phyloP scores from a whole-genome alignment of 768 basidiomycete genomes.

The Fistulinella prunicolor region DNA sequence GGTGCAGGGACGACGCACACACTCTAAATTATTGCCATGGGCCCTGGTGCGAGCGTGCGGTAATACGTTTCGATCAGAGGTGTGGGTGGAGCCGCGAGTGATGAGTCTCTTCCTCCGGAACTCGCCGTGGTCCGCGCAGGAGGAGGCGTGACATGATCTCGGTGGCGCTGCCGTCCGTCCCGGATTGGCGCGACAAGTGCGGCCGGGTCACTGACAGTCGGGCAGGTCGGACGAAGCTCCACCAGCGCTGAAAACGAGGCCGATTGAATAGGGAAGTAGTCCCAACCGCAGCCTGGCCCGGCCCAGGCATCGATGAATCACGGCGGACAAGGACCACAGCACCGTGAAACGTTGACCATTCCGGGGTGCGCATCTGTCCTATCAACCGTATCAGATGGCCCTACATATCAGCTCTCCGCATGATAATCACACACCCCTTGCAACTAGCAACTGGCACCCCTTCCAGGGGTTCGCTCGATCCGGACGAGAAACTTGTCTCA shows the following conservation, averaged over 20 bases:
- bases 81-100: background rate
- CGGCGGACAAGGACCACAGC: constrained; percentile 18
- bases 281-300: background rate
- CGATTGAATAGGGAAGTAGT: constrained; percentile 5
- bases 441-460: background rate
- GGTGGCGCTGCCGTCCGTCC: constrained; percentile 11
- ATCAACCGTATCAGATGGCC: constrained; percentile 30
- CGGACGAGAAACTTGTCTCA: constrained; percentile 1
- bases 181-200: background rate
- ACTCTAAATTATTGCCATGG: background rate
- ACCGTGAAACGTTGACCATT: constrained; percentile 22
- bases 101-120: constrained; percentile 5
- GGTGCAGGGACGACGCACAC: background rate
- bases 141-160: background rate
- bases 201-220: background rate
- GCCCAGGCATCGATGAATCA: background rate
- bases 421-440: constrained; percentile 4
- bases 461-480: too few species aligned
- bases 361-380: constrained; percentile 14
- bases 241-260: constrained; percentile 10
- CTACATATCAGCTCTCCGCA: constrained; percentile 11
- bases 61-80: background rate
- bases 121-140: constrained; percentile 14
- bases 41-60: background rate
- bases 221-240: background rate